These are phyloP conservation scores for Daucus carota DNA, from an alignment of 129 eudicot genomes.

Conservation along the genomic window DH1_v3.0 NC_030386.2:31241001-31241500, in stretches of 20 bases:
- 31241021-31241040: slow-evolving; percentile 16
- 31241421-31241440: too few relatives aligned
- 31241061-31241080: slow-evolving; percentile 23
- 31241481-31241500: too few relatives aligned
- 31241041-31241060: slow-evolving; percentile 19
- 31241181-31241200: not conserved
- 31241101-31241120: slow-evolving; percentile 29
- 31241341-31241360: too few relatives aligned
- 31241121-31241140: slow-evolving; percentile 25
- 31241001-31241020: not conserved
- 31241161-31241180: slow-evolving; percentile 3
- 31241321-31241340: too few relatives aligned
- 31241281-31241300: not conserved
- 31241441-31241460: too few relatives aligned
- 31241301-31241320: too few relatives aligned
- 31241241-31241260: not conserved
- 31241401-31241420: too few relatives aligned
- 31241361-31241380: too few relatives aligned
- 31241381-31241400: too few relatives aligned
- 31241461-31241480: too few relatives aligned
- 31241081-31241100: slow-evolving; percentile 32
- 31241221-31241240: not conserved
- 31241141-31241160: slow-evolving; percentile 10
- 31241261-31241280: not conserved
- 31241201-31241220: not conserved